Evolutionary conservation across 2,329 filamentous ascomycete species (phyloP), one percentile per base, ranked within the genome.

Genomic region (Penicillium sp.): DNA sequence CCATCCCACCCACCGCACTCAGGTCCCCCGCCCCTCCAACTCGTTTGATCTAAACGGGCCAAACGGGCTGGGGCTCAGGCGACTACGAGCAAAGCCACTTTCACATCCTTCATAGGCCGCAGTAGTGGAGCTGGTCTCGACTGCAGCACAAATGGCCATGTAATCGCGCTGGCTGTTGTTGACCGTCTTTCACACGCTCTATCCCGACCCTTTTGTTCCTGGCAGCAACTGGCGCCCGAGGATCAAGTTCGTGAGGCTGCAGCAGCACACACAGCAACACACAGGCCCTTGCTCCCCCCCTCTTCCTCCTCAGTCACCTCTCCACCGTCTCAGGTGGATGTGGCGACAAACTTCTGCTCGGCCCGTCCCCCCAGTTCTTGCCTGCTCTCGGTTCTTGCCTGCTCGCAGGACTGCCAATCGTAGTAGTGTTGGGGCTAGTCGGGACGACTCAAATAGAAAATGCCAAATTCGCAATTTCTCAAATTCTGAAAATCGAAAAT

Each of bases 311-410:
- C 59, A 61, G n/a, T 6, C n/a, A 7, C 30, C 45, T 20, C 56
- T 42, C 47, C 41, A 42, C 39, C 23, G 26, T n/a, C n/a, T n/a
- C n/a, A n/a, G n/a, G n/a, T 27, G 39, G 26, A 42, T 52, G 58
- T 64, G 60, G 55, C 57, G 56, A 64, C 58, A 56, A 46, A 59
- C 52, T 30, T 52, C 60, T 55, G 48, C 54, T 58, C 62, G 62
- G 60, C 58, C 64, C 56, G 55, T 62, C 59, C 65, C 64, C 62
- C 59, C 60, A 62, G 64, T 59, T 63, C 60, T 54, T 61, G 53
- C 57, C 56, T 54, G 49, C 8, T 10, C 23, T 24, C 24, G 15
- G 36, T 60, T 56, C 48, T 41, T 32, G 49, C 18, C 32, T 46
- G 32, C 46, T 52, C 53, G 41, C 46, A 57, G 52, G 49, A 44